Base-by-base conservation (phyloP, 345 rosid species). In the Brassica juncea region DNA sequence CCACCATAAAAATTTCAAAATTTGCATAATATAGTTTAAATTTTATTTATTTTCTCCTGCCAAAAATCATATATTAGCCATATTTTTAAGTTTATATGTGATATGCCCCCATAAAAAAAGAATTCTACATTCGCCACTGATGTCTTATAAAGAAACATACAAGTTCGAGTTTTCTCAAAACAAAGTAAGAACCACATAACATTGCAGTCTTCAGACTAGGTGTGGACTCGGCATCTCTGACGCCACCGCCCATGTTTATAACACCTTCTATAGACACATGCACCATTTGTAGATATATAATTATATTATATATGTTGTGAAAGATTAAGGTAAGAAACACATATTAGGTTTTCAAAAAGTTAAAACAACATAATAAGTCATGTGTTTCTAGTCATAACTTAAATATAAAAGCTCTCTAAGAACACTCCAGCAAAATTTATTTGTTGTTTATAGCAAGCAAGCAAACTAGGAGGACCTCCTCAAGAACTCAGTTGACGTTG, bases 351-450 rank as follows among this genome's bases (percentile, higher is more conserved):
- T 37, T 3, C n/a, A 2, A 59, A 59, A 23, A 59, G 6, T 23
- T 23, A 23, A 3, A 59, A 23, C 63, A 37, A 6, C 11, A 19
- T 9, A 52, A 35, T 66, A 66, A 66, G 11, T 16, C 31, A 21
- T 66, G 54, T 23, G 70, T 37, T 21, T 66, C 31, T 49, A 66
- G 16, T 66, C 70, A 35, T 8, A 23, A 66, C 70, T 39, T 25
- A 42, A 2, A 39, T 23, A 19, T 31, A 30, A 62, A 34, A 30
- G 32, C n/a, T 16, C 27, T 34, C 49, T 21, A 21, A 62, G 34
- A 62, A 61, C 35, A 28, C 10, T 61, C 37, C n/a, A 25, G 7
- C 28, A 60, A 42, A 42, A 42, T 42, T 9, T 42, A 42, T 42
- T 42, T 42, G 14, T 34, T 42, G 12, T 42, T 42, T 10, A 42